Conservation (phyloP, 2,329 filamentous ascomycete genomes). For the Aspergillus amoenus region DNA sequence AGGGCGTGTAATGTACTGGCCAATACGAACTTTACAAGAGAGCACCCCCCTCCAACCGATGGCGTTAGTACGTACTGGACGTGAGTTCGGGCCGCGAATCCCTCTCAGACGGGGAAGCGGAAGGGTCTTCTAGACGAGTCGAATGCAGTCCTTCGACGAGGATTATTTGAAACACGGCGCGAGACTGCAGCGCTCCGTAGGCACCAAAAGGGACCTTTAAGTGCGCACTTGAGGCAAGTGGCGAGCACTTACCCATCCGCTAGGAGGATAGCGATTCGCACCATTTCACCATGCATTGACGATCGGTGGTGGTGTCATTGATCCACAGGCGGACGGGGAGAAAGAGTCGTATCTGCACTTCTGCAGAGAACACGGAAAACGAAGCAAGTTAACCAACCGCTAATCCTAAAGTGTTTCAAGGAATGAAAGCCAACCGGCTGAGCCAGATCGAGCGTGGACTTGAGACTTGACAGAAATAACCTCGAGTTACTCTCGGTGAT, state of each 20-base stretch:
- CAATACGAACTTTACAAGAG: conserved; percentile 5
- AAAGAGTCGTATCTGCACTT: conserved; percentile 15
- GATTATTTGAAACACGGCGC: conserved; percentile 7
- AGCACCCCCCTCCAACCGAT: not conserved
- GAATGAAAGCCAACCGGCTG: conserved; percentile 4
- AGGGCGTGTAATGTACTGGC: not conserved
- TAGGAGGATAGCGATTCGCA: conserved; percentile 7
- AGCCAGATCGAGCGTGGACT: not conserved
- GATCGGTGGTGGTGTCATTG: conserved; percentile 19
- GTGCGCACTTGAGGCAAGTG: conserved; percentile 7
- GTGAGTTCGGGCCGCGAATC: conserved; percentile 6
- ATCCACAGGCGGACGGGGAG: conserved; percentile 11
- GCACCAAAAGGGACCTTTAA: not conserved
- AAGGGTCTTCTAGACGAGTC: conserved; percentile 6
- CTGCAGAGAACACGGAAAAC: conserved; percentile 6
- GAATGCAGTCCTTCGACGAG: conserved; percentile 1
- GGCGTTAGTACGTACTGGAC: not conserved
- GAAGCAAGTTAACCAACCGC: conserved; percentile 8
- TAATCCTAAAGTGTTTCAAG: conserved; percentile 4
- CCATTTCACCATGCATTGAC: conserved; percentile 13
- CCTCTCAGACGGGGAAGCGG: conserved; percentile 8
- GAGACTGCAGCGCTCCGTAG: conserved; percentile 4
- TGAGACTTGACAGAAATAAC: conserved; percentile 1
- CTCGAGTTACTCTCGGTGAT: conserved; percentile 3
- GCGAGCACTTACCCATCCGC: not conserved